Evolutionary conservation across 2,329 filamentous ascomycete genomes (phyloP).

Genomic region (Cercospora citrullina): DNA sequence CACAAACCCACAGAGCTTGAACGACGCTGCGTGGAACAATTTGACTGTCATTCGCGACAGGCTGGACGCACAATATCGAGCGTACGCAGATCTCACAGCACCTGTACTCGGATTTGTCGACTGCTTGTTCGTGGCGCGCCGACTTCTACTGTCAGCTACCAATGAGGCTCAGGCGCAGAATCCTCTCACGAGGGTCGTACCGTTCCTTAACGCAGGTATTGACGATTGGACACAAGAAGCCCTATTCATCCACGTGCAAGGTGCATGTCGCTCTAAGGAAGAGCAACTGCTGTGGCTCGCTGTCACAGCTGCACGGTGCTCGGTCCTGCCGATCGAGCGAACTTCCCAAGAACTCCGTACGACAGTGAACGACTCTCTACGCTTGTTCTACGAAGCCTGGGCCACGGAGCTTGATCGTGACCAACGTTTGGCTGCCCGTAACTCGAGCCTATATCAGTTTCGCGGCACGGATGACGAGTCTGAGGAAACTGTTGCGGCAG

Average conservation of each 20-base stretch:
- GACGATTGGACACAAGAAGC: slow-evolving; percentile 30
- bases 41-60: slow-evolving; percentile 65
- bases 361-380: slow-evolving; percentile 65
- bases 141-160: slow-evolving; percentile 23
- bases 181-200: slow-evolving; percentile 23
- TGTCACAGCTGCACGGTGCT: slow-evolving; percentile 25
- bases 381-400: slow-evolving; percentile 78
- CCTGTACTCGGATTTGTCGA: slow-evolving; percentile 78
- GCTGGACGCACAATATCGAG: slow-evolving; percentile 67
- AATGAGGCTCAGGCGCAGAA: not conserved
- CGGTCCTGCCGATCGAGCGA: slow-evolving; percentile 12
- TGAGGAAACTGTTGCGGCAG: slow-evolving; percentile 70
- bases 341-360: slow-evolving; percentile 34
- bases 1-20: slow-evolving; percentile 3
- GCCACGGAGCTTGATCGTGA: slow-evolving; percentile 73
- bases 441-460: slow-evolving; percentile 79
- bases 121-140: slow-evolving; percentile 56
- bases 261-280: slow-evolving; percentile 20
- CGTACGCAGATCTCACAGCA: slow-evolving; percentile 81
- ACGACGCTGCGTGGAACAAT: slow-evolving; percentile 33
- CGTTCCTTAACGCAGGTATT: slow-evolving; percentile 27
- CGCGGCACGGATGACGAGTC: slow-evolving; percentile 74
- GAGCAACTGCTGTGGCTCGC: slow-evolving; percentile 32
- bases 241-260: slow-evolving; percentile 23
- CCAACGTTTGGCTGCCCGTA: slow-evolving; percentile 70